Base-by-base conservation (phyloP, 768 basidiomycete genomes). In the Suillus plorans region DNA sequence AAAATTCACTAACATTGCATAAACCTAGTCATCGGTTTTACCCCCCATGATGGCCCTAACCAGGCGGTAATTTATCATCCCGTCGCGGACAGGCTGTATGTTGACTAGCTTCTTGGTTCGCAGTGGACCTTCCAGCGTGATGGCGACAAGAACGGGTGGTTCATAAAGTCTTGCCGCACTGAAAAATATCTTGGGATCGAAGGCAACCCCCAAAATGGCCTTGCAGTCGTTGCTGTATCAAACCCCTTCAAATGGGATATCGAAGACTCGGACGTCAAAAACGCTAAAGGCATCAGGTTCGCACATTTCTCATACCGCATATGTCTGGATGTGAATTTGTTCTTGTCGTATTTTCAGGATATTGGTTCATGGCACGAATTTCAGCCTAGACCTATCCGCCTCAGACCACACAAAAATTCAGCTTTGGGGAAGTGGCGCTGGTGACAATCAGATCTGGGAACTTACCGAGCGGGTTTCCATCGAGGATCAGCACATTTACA, bases 1-100 rank as follows among this genome's bases (percentile, higher is more conserved):
- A 20, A 10, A 20, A n/a, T n/a, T n/a, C n/a, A 22, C 8, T 39
- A 20, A 53, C 5, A 28, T 58, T 12, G 25, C 41, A 20, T 20
- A 36, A 20, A 39, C 58, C 1, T n/a, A 85, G 84, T 87, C 69
- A 84, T 83, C 36, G 86, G 87, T 6, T 86, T 75, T 68, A 68
- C 73, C 9, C 70, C 62, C 53, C 77, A 85, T 67, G 69, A 74
- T 16, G 81, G 80, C 5, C 67, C 72, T 9, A 88, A 87, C 68
- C 87, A 88, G 67, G 70, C 76, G 75, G 85, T 85, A 70, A 14
- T 1, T 2, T 25, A 13, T 45, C 1, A 14, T 44, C 12, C 47
- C 5, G 5, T 7, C 14, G 2, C 39, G 7, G 20, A n/a, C 13
- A 14, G 7, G 22, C 2, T 22, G 22, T 41, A 1, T 28, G 0